These are phyloP conservation scores for Fragilariopsis cylindrus DNA, from an alignment of 108 stramenopile genomes.

Conservation along the genomic window DNA sequence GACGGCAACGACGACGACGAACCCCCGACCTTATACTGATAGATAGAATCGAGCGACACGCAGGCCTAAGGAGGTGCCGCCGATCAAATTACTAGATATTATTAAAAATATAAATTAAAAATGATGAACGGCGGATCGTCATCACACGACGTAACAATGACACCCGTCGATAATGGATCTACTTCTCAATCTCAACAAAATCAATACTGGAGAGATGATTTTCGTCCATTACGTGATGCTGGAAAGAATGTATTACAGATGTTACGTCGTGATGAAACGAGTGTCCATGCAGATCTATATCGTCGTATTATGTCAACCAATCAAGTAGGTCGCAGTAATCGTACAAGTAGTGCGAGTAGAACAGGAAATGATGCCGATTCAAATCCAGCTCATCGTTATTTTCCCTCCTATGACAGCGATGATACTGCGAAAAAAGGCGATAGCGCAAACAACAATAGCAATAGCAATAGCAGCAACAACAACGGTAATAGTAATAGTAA, in stretches of 20 bases:
- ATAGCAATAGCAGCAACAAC: background rate
- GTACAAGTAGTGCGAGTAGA: background rate
- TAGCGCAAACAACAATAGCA: background rate
- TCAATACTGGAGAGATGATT: conserved; percentile 77
- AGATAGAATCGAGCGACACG: no score
- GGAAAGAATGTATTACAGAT: conserved; percentile 58
- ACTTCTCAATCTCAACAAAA: background rate
- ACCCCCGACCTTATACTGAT: no score
- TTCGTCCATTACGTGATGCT: conserved; percentile 65
- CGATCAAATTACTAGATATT: no score
- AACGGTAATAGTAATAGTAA: background rate
- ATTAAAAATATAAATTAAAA: background rate
- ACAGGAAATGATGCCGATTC: conserved; percentile 11
- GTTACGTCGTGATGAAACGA: conserved; percentile 75
- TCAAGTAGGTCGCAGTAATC: conserved; percentile 3
- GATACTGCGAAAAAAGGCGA: conserved; percentile 6
- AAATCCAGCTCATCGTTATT: conserved; percentile 35
- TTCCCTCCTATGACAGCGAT: background rate
- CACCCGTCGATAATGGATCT: background rate
- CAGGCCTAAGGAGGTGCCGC: no score
- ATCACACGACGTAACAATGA: conserved; percentile 6
- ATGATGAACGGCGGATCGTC: conserved; percentile 12
- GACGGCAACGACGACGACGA: no score
- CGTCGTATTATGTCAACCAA: conserved; percentile 51
- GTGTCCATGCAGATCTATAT: conserved; percentile 78